These are phyloP conservation scores for Canariomyces notabilis DNA, from an alignment of 2,329 filamentous ascomycete genomes.

Conservation along the genomic window DNA sequence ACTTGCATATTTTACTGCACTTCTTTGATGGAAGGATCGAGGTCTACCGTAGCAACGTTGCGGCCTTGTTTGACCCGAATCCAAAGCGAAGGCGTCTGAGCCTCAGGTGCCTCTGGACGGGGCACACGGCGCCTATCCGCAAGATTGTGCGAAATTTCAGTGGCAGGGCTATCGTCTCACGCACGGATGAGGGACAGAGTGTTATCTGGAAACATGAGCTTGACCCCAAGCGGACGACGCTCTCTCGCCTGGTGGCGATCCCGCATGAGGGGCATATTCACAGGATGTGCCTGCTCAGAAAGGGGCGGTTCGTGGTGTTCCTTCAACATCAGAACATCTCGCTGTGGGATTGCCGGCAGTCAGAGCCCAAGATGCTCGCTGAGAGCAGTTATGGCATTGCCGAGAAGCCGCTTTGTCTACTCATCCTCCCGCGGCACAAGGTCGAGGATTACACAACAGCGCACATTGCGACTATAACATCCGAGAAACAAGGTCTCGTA, in stretches of 20 bases:
- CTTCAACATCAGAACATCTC: constrained; percentile 65
- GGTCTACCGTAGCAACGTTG: constrained; percentile 73
- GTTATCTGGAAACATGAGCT: constrained; percentile 74
- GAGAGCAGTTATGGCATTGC: constrained; percentile 52
- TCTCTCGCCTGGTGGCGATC: constrained; percentile 65
- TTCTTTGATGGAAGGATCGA: constrained; percentile 81
- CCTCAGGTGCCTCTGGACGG: constrained; percentile 69
- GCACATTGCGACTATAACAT: constrained; percentile 78
- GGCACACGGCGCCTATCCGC: constrained; percentile 73
- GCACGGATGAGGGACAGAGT: constrained; percentile 72
- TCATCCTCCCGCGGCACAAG: constrained; percentile 64
- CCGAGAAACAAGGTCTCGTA: constrained; percentile 70
- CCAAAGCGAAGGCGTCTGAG: constrained; percentile 56
- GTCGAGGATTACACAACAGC: constrained; percentile 51
- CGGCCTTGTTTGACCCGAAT: constrained; percentile 72
- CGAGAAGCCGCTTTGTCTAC: constrained; percentile 73
- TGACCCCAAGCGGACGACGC: constrained; percentile 44
- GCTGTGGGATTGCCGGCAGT: constrained; percentile 71
- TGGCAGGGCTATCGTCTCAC: constrained; percentile 73
- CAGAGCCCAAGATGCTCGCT: constrained; percentile 54
- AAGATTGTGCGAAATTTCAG: constrained; percentile 84
- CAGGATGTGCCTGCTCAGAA: constrained; percentile 70
- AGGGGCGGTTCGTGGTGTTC: constrained; percentile 77
- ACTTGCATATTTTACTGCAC: constrained; percentile 71
- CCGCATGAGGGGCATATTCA: constrained; percentile 67